phyloP scores from a whole-genome alignment of 768 basidiomycete species.

The Cubamyces lactineus region DNA sequence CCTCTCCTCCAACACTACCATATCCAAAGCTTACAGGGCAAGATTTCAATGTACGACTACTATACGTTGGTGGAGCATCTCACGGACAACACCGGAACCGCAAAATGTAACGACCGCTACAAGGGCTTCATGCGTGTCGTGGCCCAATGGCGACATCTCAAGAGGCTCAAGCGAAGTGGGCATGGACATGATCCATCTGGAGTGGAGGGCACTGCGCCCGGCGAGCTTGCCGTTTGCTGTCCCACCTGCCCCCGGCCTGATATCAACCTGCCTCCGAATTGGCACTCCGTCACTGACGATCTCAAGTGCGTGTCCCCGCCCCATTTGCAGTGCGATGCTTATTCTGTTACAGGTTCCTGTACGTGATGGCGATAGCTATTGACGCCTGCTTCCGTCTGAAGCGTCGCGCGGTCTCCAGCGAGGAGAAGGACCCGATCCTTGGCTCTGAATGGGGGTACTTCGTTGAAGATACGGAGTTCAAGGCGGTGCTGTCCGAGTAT shows the following conservation, averaged over 20 bases:
- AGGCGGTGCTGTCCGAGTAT: slow-evolving; percentile 17
- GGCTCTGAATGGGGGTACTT: slow-evolving; percentile 9
- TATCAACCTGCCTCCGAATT: slow-evolving; percentile 25
- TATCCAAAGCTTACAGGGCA: no score
- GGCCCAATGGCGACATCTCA: slow-evolving; percentile 26
- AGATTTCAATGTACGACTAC: no score
- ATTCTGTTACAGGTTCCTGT: slow-evolving; percentile 12
- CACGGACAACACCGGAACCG: no score
- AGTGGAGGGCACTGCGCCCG: slow-evolving; percentile 12
- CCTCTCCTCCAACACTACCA: no score
- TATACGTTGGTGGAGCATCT: no score
- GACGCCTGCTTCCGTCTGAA: slow-evolving; percentile 34
- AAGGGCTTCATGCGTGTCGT: slow-evolving; percentile 14
- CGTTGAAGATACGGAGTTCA: slow-evolving; percentile 27
- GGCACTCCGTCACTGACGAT: slow-evolving; percentile 12
- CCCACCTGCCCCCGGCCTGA: slow-evolving; percentile 29
- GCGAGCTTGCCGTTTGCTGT: slow-evolving; percentile 26
- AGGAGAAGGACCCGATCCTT: slow-evolving; percentile 3
- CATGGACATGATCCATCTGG: slow-evolving; percentile 27
- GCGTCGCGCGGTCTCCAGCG: slow-evolving; percentile 23
- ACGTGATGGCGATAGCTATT: slow-evolving; percentile 29
- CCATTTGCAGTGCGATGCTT: background rate
- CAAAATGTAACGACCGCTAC: no score
- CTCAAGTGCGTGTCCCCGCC: slow-evolving; percentile 10
- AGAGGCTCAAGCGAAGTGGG: slow-evolving; percentile 26